Evolutionary conservation across 73 alveolate genomes (phyloP).

Genomic region (Tetrahymena borealis): DNA sequence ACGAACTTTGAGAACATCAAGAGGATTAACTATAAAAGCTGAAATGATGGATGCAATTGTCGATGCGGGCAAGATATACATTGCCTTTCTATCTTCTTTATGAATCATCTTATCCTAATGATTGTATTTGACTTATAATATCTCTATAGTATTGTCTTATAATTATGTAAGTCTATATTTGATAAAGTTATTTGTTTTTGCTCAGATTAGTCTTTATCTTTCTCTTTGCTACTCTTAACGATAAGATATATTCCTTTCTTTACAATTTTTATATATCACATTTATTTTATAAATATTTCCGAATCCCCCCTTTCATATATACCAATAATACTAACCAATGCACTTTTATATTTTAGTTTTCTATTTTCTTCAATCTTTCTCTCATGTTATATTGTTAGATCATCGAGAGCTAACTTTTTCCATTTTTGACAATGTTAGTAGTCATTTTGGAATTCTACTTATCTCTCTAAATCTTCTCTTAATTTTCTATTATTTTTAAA

Average conservation of each 20-base stretch:
- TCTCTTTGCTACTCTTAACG: not conserved
- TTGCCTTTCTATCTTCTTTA: not conserved
- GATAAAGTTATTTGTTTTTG: not conserved
- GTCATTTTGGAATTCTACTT: not conserved
- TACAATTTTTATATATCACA: not conserved
- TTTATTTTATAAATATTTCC: not conserved
- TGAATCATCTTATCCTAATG: not conserved
- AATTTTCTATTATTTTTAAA: not conserved
- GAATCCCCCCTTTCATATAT: not conserved
- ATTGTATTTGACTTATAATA: not conserved
- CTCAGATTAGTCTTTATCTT: not conserved
- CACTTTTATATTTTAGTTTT: not conserved
- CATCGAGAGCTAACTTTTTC: not conserved
- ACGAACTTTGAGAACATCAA: constrained; percentile 35
- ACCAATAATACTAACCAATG: not conserved
- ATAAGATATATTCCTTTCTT: not conserved
- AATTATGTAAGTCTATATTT: not conserved
- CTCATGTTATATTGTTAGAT: not conserved
- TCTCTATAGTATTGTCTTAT: no score
- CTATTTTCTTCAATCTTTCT: not conserved
- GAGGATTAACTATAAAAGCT: constrained; percentile 28
- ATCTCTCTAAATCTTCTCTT: not conserved
- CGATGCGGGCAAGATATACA: constrained; percentile 14
- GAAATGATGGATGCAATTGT: constrained; percentile 24
- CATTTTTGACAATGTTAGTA: not conserved